Base-by-base conservation (phyloP, 1,139 yeast genomes). In the Yamadazyma blattariae region DNA sequence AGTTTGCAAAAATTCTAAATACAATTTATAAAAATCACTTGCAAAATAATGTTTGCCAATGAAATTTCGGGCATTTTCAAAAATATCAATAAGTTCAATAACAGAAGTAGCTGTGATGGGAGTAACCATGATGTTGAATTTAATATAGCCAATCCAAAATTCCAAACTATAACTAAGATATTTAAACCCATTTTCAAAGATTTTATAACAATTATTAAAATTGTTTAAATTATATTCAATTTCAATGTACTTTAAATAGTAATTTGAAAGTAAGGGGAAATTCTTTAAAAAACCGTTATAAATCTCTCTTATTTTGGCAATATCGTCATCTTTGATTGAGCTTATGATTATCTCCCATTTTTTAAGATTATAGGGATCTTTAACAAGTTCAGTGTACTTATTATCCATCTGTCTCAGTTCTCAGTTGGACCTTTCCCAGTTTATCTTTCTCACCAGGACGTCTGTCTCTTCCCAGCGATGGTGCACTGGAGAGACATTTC, bases 171-270 rank as follows among this genome's bases (percentile, higher is more conserved):
- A 63, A 1, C 79, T 75, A 23, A 79, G 51, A n/a, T 66, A 54
- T 4, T 57, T 54, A 21, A 89, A 65, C 0, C 82, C 87, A 5
- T 67, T 56, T 34, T 70, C 59, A 52, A 74, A 92, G 0, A 86
- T 67, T 2, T 44, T 49, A 29, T 61, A 67, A 3, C 87, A 76
- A 3, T 57, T 51, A 1, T 62, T 65, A 0, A 80, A 67, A 42
- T 74, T 57, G 0, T 88, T 87, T 22, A 85, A 54, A 33, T 69
- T 67, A 51, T 77, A 83, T 54, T 81, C 87, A 59, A 77, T 64
- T 17, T 71, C 63, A 1, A 96, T 95, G 54, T 74, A 87, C 43
- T 79, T 75, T 30, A 82, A 69, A 92, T 97, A 87, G 55, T 85
- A 87, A 32, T 85, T 87, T 49, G 81, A 86, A 25, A 83, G 58